Base-by-base conservation (phyloP, 495 filamentous ascomycete genomes). In the Rhizodiscina lignyota region DNA sequence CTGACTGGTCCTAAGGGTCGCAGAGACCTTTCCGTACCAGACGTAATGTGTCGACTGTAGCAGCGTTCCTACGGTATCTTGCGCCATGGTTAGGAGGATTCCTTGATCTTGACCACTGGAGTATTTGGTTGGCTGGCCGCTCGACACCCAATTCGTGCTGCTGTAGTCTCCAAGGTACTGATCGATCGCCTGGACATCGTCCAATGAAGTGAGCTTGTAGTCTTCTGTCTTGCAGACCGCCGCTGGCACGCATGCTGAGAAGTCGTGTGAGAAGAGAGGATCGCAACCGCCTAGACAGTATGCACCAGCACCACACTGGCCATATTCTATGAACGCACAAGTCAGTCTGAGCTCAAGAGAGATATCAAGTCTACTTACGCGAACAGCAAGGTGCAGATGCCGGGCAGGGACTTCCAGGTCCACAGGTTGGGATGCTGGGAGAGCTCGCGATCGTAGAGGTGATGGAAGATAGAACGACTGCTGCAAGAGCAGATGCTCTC, bases 251-350 rank as follows among this genome's bases (percentile, higher is more conserved):
- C 89, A 97, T 2, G 89, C 77, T 38, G 86, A 74, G 45, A 94
- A 63, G 3, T 69, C 67, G 60, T 70, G 75, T 21, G 87, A 94
- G 55, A 70, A 73, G 39, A 70, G 70, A 26, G 82, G 79, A 54
- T 97, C 87, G 62, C 89, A 97, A 40, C 89, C 89, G 37, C 91
- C 91, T 17, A 97, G 74, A 47, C 89, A 97, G 67, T 79, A 96
- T 33, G 84, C 89, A 47, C 89, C 89, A 28, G 83, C 77, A 62
- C 86, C 75, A 51, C 89, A 97, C 61, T 89, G 68, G 42, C 82
- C 82, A 59, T 97, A 97, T 59, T 86, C 87, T 96, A 45, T 30
- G 22, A 37, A 19, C 15, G n/a, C 11, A 19, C 17, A 36, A 16
- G 18, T 21, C 18, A 18, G 15, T 12, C 1, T 13, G 29, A 31